Base-by-base conservation (phyloP, 257 asterid species). In the Linaria vulgaris region DNA sequence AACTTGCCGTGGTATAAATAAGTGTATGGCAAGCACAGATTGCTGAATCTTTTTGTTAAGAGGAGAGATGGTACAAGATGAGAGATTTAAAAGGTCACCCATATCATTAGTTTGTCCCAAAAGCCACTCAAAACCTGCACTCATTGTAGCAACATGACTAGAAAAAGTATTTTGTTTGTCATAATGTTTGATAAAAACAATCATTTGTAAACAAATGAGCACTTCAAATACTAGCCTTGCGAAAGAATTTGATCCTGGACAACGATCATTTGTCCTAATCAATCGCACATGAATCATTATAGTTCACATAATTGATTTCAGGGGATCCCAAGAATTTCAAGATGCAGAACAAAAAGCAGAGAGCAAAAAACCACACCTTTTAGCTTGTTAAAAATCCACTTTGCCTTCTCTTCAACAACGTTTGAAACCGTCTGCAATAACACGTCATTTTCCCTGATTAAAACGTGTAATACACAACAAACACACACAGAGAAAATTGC, bases 321-420 rank as follows among this genome's bases (percentile, higher is more conserved):
- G n/a, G n/a, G n/a, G 19, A 37, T 58, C 49, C 10, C 25, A 39
- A 58, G 17, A 24, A 38, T 37, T 10, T 8, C 6, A 17, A 13
- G 17, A 16, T 37, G 13, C n/a, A 30, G 34, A 44, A 43, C 17
- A 43, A 17, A 43, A 59, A 9, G 22, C 39, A 22, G 61, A 15
- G 9, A n/a, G n/a, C n/a, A n/a, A n/a, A n/a, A n/a, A n/a, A 21
- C 11, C 66, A 11, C 34, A 89, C 97, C 97, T 85, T 87, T 90
- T 34, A 90, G 86, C 79, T 90, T 90, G 83, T 90, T 78, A 74
- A 90, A 90, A 56, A 90, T 72, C 94, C 94, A 87, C 79, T 90
- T 90, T 24, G 97, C 97, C 77, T 85, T 90, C 72, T 87, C 95
- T 77, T 90, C 97, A 63, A 90, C 91, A 12, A 88, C 85, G 38